A percentile compares a stretch with the other conserved stretches of the same genome.
These are phyloP conservation scores for Cicer pinnatifidum DNA, from an alignment of 306 rosid species.

Conservation along the genomic window DNA sequence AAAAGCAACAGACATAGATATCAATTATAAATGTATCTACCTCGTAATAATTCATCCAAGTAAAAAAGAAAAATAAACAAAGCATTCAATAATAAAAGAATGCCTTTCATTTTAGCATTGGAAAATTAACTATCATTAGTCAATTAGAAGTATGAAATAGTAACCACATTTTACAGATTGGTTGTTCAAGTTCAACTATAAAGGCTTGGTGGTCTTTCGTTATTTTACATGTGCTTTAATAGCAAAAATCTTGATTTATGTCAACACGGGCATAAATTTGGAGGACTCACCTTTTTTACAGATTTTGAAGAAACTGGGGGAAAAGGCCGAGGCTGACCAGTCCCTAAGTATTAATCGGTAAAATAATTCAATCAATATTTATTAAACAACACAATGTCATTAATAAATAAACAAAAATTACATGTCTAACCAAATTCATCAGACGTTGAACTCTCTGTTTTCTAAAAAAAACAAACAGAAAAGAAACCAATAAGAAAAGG, in stretches of 20 bases:
- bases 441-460: constrained; percentile 49
- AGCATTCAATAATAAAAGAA: constrained; percentile 17
- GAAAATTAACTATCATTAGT: constrained; percentile 18
- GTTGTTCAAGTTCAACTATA: constrained; percentile 4
- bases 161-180: constrained; percentile 1
- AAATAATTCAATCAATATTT: constrained; percentile 35
- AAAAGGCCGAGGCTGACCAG: constrained; percentile 48
- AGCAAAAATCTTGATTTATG: constrained; percentile 18
- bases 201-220: constrained; percentile 3
- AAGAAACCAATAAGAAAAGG: constrained; percentile 17
- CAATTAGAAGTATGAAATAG: constrained; percentile 10
- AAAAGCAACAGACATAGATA: constrained; percentile 1
- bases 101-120: constrained; percentile 13
- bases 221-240: neutral
- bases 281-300: constrained; percentile 60
- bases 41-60: constrained; percentile 23
- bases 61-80: neutral
- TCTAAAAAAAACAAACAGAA: constrained; percentile 48
- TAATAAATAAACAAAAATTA: constrained; percentile 6
- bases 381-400: constrained; percentile 33
- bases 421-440: constrained; percentile 62
- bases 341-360: constrained; percentile 50
- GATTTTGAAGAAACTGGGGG: constrained; percentile 64
- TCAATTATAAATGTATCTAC: neutral
- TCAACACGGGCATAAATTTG: constrained; percentile 19